Conservation (phyloP, 2,329 filamentous ascomycete genomes). For the Verticillium nonalfalfae region DNA sequence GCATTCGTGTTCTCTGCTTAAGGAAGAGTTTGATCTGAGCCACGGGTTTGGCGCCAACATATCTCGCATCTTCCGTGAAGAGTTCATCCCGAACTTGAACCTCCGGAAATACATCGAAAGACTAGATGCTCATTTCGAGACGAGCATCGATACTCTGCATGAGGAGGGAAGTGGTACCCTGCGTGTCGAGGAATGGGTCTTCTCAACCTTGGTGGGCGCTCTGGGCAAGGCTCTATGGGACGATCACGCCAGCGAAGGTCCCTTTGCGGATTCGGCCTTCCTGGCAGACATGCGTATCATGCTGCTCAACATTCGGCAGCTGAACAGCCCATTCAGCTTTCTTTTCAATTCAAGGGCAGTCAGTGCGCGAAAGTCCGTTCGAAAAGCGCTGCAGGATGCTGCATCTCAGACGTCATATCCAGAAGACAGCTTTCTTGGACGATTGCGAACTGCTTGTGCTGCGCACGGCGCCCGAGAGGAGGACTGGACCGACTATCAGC, state of each 20-base stretch:
- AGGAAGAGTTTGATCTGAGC: constrained; percentile 4
- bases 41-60: neutral
- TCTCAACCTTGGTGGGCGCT: constrained; percentile 5
- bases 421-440: neutral
- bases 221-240: constrained; percentile 8
- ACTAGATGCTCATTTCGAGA: constrained; percentile 2
- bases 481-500: constrained; percentile 10
- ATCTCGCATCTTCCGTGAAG: constrained; percentile 8
- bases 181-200: constrained; percentile 9
- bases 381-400: neutral
- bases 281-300: neutral
- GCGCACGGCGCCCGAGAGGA: constrained; percentile 3
- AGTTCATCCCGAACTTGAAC: constrained; percentile 6
- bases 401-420: neutral
- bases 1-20: constrained; percentile 4
- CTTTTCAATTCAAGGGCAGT: neutral
- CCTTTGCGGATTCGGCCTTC: neutral
- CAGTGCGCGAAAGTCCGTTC: neutral
- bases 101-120: constrained; percentile 2
- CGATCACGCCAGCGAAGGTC: neutral
- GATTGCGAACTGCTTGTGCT: neutral
- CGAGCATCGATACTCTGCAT: neutral
- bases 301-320: neutral
- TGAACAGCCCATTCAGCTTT: neutral
- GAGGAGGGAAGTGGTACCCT: neutral